Evolutionary conservation across 1,284 basidiomycete genomes (phyloP).

Genomic region (Ustilago tritici): DNA sequence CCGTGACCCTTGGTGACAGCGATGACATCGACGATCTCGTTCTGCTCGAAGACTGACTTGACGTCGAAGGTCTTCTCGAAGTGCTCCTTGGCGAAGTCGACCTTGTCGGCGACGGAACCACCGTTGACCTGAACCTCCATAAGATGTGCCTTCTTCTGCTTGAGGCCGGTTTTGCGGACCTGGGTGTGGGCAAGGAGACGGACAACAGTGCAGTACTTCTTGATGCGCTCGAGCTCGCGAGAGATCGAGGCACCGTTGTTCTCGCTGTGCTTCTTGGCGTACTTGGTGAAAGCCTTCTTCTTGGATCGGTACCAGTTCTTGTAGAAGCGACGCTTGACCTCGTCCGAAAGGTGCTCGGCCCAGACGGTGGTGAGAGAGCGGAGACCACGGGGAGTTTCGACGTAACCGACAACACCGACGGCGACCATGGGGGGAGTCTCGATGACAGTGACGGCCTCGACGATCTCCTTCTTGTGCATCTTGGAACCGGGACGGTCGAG

Average conservation of each 20-base stretch:
- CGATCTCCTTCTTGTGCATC: slow-evolving; percentile 80
- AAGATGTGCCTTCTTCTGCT: slow-evolving; percentile 99
- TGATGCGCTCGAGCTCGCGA: slow-evolving; percentile 98
- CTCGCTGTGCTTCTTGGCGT: slow-evolving; percentile 99
- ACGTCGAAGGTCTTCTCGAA: slow-evolving; percentile 98
- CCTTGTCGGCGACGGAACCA: slow-evolving; percentile 96
- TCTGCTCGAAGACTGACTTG: slow-evolving; percentile 88
- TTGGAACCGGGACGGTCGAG: slow-evolving; percentile 95
- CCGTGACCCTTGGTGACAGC: slow-evolving; percentile 99
- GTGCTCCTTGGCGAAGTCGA: slow-evolving; percentile 92
- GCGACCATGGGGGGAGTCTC: slow-evolving; percentile 98
- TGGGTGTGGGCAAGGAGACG: slow-evolving; percentile 98
- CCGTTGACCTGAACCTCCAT: slow-evolving; percentile 99
- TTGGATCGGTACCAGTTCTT: slow-evolving; percentile 99
- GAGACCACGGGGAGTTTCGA: slow-evolving; percentile 98
- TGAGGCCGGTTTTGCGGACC: slow-evolving; percentile 93
- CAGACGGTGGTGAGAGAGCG: slow-evolving; percentile 81
- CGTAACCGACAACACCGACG: slow-evolving; percentile 98
- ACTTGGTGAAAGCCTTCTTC: slow-evolving; percentile 99
- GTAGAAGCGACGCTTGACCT: slow-evolving; percentile 99
- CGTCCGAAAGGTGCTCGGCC: slow-evolving; percentile 79
- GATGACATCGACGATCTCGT: slow-evolving; percentile 96
- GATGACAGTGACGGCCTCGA: slow-evolving; percentile 95
- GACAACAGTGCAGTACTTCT: slow-evolving; percentile 99
- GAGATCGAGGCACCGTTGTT: slow-evolving; percentile 90